Conservation (phyloP, 2,329 filamentous ascomycete species). For the Paracamarosporium sp. region DNA sequence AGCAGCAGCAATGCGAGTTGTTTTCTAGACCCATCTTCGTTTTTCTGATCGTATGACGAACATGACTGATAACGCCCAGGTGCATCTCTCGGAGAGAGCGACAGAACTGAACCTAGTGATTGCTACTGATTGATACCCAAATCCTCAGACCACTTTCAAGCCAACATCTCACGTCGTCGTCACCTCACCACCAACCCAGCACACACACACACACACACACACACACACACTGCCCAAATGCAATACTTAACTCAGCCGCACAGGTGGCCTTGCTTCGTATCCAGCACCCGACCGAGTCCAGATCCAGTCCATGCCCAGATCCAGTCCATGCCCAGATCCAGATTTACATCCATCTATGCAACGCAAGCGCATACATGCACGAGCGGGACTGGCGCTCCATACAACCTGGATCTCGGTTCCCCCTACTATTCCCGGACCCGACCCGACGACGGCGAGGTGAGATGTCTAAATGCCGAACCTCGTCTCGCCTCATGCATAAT, state of each 20-base stretch:
- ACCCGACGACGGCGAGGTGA: too few relatives aligned
- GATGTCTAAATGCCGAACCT: neutral
- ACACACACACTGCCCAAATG: neutral
- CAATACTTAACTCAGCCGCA: too few relatives aligned
- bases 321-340: too few relatives aligned
- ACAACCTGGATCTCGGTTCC: neutral
- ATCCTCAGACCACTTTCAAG: neutral
- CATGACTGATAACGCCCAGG: neutral
- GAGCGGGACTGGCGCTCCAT: neutral
- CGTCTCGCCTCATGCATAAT: neutral
- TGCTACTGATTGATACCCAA: neutral
- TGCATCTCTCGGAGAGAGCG: neutral
- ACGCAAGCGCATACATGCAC: too few relatives aligned
- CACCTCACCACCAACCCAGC: neutral
- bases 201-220: neutral
- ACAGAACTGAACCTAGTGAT: neutral
- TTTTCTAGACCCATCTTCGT: neutral
- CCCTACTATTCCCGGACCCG: neutral
- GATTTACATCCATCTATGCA: too few relatives aligned
- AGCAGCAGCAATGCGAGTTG: neutral
- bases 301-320: too few relatives aligned
- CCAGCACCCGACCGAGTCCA: too few relatives aligned
- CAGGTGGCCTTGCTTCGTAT: too few relatives aligned
- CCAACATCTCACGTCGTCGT: neutral
- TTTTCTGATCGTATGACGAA: too few relatives aligned